Base-by-base conservation (phyloP, 73 alveolate genomes). In the Tetrahymena malaccensis region DNA sequence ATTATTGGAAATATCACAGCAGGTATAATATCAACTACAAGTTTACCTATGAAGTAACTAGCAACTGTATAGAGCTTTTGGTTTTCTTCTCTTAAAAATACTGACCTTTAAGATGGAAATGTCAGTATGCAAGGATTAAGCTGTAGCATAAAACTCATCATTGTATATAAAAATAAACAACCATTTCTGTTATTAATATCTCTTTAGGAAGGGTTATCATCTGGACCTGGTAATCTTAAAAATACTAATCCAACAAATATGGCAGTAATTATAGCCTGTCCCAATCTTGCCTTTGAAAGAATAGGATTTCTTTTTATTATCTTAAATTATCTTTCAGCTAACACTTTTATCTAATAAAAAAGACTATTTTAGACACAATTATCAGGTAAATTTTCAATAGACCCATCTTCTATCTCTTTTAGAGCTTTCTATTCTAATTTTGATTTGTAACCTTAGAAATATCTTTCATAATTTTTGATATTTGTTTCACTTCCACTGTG, bases 71-170 rank as follows among this genome's bases (percentile, higher is more conserved):
- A 95, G 12, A 95, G 85, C 89, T 89, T 89, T 15, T 95, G n/a
- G 56, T 89, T 95, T 43, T 95, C 97, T 50, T 95, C 97, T 57
- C 97, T 95, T 85, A 95, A 89, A 56, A 95, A 95, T 17, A 95
- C 97, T 38, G 70, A 94, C 35, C 97, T 95, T 35, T 95, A 94
- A 34, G 95, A 34, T 19, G 97, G 94, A 58, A 95, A 95, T 35
- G 93, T n/a, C 25, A 95, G 31, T 3, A 95, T 57, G 6, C 58
- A 70, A 8, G 97, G 97, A 21, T 85, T 85, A 31, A 95, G 43
- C 8, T 94, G 17, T 38, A 94, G 34, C 84, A 95, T 70, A 25
- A 93, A 43, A 44, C 43, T 85, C 34, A 37, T 33, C 43, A 43
- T 50, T 37, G 85, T 40, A 6, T 38, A 44, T 25, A 95, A 89